These are phyloP conservation scores for Mycogone perniciosa DNA, from an alignment of 2,329 filamentous ascomycete genomes.

Conservation along the genomic window DNA sequence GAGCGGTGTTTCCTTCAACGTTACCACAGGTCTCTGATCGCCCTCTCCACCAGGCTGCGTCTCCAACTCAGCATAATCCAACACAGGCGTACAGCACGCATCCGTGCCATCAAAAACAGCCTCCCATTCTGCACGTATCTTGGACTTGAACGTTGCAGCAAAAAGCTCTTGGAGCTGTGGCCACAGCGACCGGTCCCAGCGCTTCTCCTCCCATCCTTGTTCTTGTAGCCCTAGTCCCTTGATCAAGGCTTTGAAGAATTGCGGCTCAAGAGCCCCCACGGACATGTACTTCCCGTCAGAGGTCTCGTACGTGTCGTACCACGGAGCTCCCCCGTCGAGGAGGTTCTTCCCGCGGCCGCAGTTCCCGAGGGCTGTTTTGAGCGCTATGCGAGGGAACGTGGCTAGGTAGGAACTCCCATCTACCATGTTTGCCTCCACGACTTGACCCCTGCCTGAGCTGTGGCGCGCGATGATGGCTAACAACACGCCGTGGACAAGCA, in stretches of 20 bases:
- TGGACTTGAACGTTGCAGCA: conserved; percentile 56
- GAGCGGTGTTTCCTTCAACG: conserved; percentile 62
- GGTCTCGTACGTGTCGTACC: conserved; percentile 84
- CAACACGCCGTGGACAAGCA: conserved; percentile 74
- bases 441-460: conserved; percentile 65
- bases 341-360: conserved; percentile 65
- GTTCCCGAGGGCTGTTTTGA: conserved; percentile 57
- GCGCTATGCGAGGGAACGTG: conserved; percentile 65
- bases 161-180: conserved; percentile 57
- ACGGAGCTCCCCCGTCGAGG: conserved; percentile 80
- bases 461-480: conserved; percentile 67
- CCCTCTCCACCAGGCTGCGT: conserved; percentile 42
- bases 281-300: conserved; percentile 73
- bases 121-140: conserved; percentile 77
- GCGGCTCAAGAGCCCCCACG: conserved; percentile 84
- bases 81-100: conserved; percentile 85
- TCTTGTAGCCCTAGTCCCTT: conserved; percentile 56
- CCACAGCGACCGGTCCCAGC: conserved; percentile 62
- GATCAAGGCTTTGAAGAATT: conserved; percentile 69
- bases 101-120: conserved; percentile 80
- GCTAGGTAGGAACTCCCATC: conserved; percentile 77
- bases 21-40: conserved; percentile 66
- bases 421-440: conserved; percentile 96
- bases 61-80: conserved; percentile 68
- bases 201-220: conserved; percentile 43